Percentiles rank a stretch among this genome's conserved stretches.
These are phyloP conservation scores for Postia placenta DNA, from an alignment of 768 basidiomycete genomes.

Conservation along the genomic window DNA sequence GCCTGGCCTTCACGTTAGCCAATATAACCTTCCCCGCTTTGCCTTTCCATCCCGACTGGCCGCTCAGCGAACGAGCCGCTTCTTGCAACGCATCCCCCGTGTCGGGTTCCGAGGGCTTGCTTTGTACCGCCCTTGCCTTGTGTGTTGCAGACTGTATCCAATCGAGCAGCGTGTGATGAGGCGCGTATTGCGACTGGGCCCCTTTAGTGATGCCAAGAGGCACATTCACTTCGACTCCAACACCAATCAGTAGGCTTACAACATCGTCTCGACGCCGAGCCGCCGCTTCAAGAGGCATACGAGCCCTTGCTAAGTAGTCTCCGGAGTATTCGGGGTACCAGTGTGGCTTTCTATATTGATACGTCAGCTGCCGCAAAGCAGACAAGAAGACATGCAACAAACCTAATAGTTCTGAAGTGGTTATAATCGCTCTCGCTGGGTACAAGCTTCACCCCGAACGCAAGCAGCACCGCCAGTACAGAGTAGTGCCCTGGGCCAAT, in stretches of 20 bases:
- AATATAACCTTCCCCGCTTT: not conserved
- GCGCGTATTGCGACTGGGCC: not conserved
- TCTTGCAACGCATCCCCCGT: not conserved
- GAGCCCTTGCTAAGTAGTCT: not conserved
- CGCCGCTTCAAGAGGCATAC: slow-evolving; percentile 23
- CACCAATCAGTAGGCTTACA: slow-evolving; percentile 22
- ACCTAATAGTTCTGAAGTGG: not conserved
- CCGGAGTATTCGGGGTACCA: too few relatives aligned
- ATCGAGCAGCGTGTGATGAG: not conserved
- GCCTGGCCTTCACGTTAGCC: not conserved
- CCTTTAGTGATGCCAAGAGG: not conserved
- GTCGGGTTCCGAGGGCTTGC: not conserved
- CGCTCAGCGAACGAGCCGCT: not conserved
- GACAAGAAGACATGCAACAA: too few relatives aligned
- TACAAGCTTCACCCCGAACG: slow-evolving; percentile 22
- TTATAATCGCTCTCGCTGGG: slow-evolving; percentile 20
- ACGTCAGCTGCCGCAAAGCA: too few relatives aligned
- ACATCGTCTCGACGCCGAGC: slow-evolving; percentile 19
- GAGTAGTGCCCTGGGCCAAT: slow-evolving; percentile 19
- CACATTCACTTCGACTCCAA: slow-evolving; percentile 23
- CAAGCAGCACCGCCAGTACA: slow-evolving; percentile 23
- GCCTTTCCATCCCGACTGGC: not conserved
- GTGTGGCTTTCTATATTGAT: too few relatives aligned
- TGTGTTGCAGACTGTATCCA: not conserved
- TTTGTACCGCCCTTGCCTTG: not conserved